Evolutionary conservation across 108 stramenopile species (phyloP), one percentile per base, ranked within the genome.

Genomic region (Fistulifera pelliculosa): DNA sequence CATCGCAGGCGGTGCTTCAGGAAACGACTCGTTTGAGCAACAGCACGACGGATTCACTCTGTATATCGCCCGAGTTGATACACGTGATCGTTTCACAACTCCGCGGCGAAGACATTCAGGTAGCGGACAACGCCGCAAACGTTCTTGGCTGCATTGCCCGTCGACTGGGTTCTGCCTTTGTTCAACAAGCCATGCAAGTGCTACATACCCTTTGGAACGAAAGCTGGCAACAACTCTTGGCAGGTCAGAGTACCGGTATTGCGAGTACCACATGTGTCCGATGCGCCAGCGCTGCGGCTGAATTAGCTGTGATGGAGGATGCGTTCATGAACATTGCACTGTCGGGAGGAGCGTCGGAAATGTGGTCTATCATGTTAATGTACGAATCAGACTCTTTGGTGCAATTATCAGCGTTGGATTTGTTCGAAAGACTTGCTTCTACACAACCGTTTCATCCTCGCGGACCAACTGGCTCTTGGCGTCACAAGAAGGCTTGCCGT

Each of bases 371-470:
- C 11, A 40, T 62, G 41, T 13, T 68, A 1, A 27, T 18, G 13
- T 43, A 63, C 38, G 25, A 41, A 23, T 10, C 39, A 8, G 68
- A 60, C 28, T 55, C 62, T 13, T 43, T 69, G 56, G 14, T 69
- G 16, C 56, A 50, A 57, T 50, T 69, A 61, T 57, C 68, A 10
- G 25, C 40, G 1, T 45, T 69, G 27, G 68, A 69, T 52, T 38
- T 69, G 19, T 25, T 69, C 2, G 62, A 69, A 47, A 23, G 35
- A 26, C 27, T 69, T 18, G 61, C 62, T 7, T 22, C 47, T 12
- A 49, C 49, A n/a, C 26, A 21, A 42, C 60, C 60, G 2, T 56
- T 68, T 42, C 61, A 61, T 41, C 21, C 17, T 13, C 16, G 15
- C 35, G 67, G 23, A 26, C 61, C 13, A 41, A 56, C 24, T 69